A percentile compares a stretch with the other conserved stretches of the same genome.
These are phyloP conservation scores for Metrosideros polymorpha DNA, from an alignment of 441 rosid genomes.

Conservation along the genomic window DNA sequence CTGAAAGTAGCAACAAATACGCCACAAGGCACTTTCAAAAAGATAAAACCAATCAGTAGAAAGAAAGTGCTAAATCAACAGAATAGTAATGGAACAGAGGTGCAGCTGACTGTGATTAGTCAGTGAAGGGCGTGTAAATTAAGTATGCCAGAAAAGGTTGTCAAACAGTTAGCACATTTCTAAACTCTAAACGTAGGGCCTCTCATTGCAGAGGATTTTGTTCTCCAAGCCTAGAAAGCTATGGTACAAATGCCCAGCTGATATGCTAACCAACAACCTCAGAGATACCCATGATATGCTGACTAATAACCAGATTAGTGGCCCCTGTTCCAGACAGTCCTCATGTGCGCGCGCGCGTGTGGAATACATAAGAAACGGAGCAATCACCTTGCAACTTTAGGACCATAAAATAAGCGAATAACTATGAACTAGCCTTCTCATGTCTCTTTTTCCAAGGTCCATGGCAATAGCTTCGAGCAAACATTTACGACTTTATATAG, in stretches of 20 bases:
- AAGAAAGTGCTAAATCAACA: neutral
- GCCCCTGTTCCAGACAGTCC: neutral
- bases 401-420: neutral
- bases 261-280: neutral
- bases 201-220: neutral
- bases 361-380: neutral
- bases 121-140: neutral
- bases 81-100: neutral
- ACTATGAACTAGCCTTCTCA: neutral
- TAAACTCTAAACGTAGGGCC: neutral
- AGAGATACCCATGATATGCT: neutral
- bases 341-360: neutral
- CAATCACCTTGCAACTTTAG: neutral
- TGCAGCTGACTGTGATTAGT: neutral
- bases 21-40: neutral
- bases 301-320: neutral
- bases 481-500: neutral
- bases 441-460: neutral
- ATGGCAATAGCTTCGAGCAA: neutral
- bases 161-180: neutral
- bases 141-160: neutral
- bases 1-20: neutral
- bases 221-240: neutral
- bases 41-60: neutral
- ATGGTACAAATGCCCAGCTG: neutral